phyloP scores from a whole-genome alignment of 176 grass and related monocot genomes.

The Hsuehochloa calcarea region DNA sequence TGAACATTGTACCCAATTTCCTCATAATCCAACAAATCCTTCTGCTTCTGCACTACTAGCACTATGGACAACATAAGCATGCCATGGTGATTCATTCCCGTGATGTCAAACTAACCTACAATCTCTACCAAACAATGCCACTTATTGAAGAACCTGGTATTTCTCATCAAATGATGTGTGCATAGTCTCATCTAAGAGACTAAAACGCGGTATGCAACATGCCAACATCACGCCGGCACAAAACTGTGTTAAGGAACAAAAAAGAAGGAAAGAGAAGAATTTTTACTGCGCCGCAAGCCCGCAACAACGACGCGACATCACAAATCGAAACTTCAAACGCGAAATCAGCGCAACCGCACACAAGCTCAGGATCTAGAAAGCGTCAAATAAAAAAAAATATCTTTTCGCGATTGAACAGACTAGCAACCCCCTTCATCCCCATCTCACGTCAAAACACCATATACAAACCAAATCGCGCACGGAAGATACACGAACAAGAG shows the following conservation, averaged over 20 bases:
- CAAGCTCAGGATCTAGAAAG: not conserved
- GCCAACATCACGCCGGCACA: not conserved
- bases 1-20: not conserved
- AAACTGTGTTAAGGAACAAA: not conserved
- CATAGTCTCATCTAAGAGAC: not conserved
- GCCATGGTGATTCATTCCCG: not conserved
- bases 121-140: not conserved
- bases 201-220: not conserved
- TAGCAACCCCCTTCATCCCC: not conserved
- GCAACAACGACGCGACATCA: not conserved
- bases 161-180: not conserved
- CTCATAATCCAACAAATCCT: not conserved
- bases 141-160: not conserved
- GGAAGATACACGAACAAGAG: not conserved
- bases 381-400: not conserved
- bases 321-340: not conserved
- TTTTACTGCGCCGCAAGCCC: not conserved
- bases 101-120: not conserved
- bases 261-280: not conserved
- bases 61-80: not conserved
- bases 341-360: not conserved
- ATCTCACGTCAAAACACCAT: not conserved
- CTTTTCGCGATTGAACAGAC: not conserved
- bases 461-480: not conserved
- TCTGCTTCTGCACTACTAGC: not conserved